Evolutionary conservation across 78 protist genomes (phyloP).

Genomic region (Tieghemostelium lacteum): DNA sequence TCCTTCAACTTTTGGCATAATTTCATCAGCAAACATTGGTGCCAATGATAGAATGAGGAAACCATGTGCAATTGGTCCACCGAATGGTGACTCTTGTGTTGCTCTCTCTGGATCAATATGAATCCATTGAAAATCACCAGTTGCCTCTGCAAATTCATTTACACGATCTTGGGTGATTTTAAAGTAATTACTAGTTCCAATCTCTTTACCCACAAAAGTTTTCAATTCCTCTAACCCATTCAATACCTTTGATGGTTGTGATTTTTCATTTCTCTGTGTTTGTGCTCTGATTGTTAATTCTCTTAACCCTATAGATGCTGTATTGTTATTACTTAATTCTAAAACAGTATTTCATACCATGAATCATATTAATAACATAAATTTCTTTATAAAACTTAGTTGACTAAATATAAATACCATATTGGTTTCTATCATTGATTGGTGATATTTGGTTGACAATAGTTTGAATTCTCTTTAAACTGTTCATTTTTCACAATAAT

Average conservation of each 20-base stretch:
- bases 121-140: slow-evolving; percentile 83
- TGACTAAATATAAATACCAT: too few relatives aligned
- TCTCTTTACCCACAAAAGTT: slow-evolving; percentile 72
- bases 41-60: slow-evolving; percentile 69
- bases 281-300: slow-evolving; percentile 64
- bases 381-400: too few relatives aligned
- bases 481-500: too few relatives aligned
- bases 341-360: too few relatives aligned
- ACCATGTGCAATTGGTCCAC: slow-evolving; percentile 74
- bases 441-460: too few relatives aligned
- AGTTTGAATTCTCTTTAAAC: too few relatives aligned
- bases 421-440: too few relatives aligned
- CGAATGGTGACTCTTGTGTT: slow-evolving; percentile 71
- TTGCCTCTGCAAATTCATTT: slow-evolving; percentile 70
- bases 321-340: not conserved
- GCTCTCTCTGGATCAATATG: slow-evolving; percentile 80
- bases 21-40: slow-evolving; percentile 80
- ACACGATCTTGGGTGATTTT: slow-evolving; percentile 80
- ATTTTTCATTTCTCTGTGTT: slow-evolving; percentile 41
- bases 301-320: slow-evolving; percentile 37
- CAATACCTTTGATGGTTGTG: not conserved
- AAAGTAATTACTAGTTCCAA: slow-evolving; percentile 46
- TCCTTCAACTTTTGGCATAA: slow-evolving; percentile 76
- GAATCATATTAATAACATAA: too few relatives aligned
- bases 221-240: slow-evolving; percentile 69